Conservation (phyloP, 176 grass and related monocot genomes). For the Phoenix dactylifera region DNA sequence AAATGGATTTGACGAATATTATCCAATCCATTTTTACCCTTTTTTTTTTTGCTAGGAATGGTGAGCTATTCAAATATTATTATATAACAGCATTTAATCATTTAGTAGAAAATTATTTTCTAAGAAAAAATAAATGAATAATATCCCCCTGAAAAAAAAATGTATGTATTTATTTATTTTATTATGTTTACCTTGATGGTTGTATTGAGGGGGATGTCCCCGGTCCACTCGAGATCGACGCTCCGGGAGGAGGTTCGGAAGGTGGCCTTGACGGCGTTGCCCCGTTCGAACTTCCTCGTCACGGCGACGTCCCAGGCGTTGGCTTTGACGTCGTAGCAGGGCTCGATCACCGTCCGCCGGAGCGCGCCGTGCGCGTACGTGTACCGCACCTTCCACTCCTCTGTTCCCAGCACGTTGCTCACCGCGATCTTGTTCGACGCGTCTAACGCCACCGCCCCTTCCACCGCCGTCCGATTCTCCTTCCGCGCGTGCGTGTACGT, state of each 20-base stretch:
- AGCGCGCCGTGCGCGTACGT: not conserved
- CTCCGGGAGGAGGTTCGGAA: not conserved
- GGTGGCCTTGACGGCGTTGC: not conserved
- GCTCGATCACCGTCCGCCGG: not conserved
- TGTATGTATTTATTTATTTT: too few species aligned
- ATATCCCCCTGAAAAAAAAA: too few species aligned
- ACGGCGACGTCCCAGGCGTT: not conserved
- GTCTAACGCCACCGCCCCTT: not conserved
- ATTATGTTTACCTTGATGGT: too few species aligned
- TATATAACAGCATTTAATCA: too few species aligned
- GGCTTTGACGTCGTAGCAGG: not conserved
- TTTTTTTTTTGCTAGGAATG: too few species aligned
- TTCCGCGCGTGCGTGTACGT: not conserved
- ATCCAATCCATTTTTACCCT: too few species aligned
- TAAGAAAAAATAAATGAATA: too few species aligned
- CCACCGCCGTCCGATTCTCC: not conserved
- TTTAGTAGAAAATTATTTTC: too few species aligned
- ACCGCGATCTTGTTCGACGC: not conserved
- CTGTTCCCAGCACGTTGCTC: not conserved
- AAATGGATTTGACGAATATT: too few species aligned
- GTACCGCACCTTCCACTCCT: slow-evolving; percentile 1
- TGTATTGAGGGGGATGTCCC: too few species aligned
- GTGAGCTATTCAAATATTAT: too few species aligned
- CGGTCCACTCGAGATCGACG: too few species aligned
- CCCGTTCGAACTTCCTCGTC: not conserved